Conservation (phyloP, 306 rosid genomes). For the Inga oerstediana region DNA sequence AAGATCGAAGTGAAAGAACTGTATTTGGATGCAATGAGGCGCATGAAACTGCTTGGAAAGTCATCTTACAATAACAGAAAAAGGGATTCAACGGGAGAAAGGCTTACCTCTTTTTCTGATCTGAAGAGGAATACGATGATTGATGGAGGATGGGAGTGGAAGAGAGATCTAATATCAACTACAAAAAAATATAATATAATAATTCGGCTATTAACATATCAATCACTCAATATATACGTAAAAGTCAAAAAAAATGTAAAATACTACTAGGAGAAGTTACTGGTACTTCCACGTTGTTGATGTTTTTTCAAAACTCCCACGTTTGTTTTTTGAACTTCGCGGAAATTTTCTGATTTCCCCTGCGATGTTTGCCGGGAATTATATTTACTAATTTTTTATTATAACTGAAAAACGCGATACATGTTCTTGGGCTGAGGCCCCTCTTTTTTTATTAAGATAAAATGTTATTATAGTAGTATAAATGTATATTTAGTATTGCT, state of each 20-base stretch:
- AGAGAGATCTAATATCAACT: constrained; percentile 43
- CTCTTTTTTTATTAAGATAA: too few species aligned
- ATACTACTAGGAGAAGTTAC: not conserved
- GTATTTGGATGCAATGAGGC: not conserved
- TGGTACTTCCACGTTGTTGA: not conserved
- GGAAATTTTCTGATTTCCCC: not conserved
- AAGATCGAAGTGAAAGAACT: constrained; percentile 34
- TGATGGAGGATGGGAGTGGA: constrained; percentile 28
- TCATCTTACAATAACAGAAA: constrained; percentile 10
- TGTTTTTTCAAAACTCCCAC: not conserved
- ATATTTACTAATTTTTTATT: not conserved
- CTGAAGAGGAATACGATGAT: constrained; percentile 51
- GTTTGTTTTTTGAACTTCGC: not conserved
- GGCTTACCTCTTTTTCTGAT: constrained; percentile 55
- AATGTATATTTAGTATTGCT: too few species aligned
- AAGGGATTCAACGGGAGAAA: constrained; percentile 45
- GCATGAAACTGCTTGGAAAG: not conserved
- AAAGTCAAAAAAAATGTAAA: not conserved
- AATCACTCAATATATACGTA: not conserved
- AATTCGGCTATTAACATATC: not conserved
- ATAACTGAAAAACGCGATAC: not conserved
- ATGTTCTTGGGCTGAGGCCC: not conserved
- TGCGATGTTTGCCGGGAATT: not conserved
- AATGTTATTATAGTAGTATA: too few species aligned
- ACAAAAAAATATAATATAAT: not conserved